Conservation (phyloP, 1,284 basidiomycete species). For the Naganishia sp. region DNA sequence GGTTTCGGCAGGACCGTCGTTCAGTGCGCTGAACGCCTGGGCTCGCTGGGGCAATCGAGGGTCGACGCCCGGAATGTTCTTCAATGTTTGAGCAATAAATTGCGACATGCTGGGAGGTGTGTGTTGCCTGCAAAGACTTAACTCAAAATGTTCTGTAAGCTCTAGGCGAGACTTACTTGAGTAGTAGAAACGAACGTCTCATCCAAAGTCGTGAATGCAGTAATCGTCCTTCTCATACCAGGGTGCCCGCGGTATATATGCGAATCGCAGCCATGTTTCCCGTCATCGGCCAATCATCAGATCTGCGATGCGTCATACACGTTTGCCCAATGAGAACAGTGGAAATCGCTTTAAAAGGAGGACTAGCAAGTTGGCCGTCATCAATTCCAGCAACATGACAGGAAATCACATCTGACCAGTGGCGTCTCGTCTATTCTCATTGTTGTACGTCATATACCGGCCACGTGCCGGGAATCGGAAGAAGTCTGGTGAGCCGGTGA, state of each 20-base stretch:
- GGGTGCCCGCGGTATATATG: neutral
- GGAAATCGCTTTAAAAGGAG: no score
- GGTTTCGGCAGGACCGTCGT: constrained; percentile 47
- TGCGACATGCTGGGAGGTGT: constrained; percentile 40
- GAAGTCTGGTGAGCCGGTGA: no score
- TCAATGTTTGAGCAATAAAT: constrained; percentile 45
- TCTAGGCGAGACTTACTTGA: neutral
- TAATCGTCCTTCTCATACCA: neutral
- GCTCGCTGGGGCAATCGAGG: constrained; percentile 44
- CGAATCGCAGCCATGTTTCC: neutral
- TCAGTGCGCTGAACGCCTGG: constrained; percentile 46
- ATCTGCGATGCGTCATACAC: no score
- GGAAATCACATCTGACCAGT: neutral
- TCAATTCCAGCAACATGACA: neutral
- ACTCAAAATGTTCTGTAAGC: neutral
- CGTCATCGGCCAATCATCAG: no score
- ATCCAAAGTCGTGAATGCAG: neutral
- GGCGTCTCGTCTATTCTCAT: neutral
- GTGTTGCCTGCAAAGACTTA: no score
- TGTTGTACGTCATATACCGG: constrained; percentile 6
- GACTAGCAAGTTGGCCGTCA: no score
- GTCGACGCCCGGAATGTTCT: constrained; percentile 45
- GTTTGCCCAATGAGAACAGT: no score
- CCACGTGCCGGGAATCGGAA: neutral
- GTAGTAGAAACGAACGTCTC: constrained; percentile 3